phyloP scores from a whole-genome alignment of 805 yeast genomes.

The Saccharomycopsis oosterbeekiorum region DNA sequence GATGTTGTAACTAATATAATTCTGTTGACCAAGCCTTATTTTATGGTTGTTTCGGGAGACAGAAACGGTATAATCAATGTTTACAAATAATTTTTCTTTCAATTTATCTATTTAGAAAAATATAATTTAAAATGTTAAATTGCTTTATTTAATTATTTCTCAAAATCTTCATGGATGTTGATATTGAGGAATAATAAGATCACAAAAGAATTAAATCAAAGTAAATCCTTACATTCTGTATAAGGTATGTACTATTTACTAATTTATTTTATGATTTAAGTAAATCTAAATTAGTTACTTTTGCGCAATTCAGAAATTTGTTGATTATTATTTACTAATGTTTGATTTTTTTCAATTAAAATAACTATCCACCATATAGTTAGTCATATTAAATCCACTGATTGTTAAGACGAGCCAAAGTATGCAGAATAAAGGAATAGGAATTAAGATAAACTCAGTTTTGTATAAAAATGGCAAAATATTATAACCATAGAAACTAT shows the following conservation, averaged over 20 bases:
- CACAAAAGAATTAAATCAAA: neutral
- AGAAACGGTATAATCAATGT: slow-evolving; percentile 57
- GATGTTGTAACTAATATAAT: slow-evolving; percentile 44
- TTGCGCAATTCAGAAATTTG: neutral
- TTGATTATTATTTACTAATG: neutral
- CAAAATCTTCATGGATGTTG: no score
- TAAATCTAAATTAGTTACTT: neutral
- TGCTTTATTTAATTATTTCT: neutral
- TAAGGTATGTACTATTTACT: neutral
- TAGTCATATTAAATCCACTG: slow-evolving; percentile 66
- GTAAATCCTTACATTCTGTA: neutral
- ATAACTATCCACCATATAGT: slow-evolving; percentile 43
- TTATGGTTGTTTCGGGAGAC: slow-evolving; percentile 57
- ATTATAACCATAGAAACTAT: slow-evolving; percentile 86
- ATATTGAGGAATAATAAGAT: no score
- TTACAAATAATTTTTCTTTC: slow-evolving; percentile 30
- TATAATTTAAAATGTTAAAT: neutral
- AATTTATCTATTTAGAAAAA: neutral
- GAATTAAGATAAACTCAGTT: slow-evolving; percentile 52
- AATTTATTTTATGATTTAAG: neutral
- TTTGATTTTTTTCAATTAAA: slow-evolving; percentile 23
- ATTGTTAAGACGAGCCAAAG: slow-evolving; percentile 49
- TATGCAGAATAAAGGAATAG: slow-evolving; percentile 51
- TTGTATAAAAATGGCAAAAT: slow-evolving; percentile 56
- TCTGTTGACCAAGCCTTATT: slow-evolving; percentile 39